Conservation (phyloP, 768 basidiomycete species). For the Tylopilus rubrobrunneus region DNA sequence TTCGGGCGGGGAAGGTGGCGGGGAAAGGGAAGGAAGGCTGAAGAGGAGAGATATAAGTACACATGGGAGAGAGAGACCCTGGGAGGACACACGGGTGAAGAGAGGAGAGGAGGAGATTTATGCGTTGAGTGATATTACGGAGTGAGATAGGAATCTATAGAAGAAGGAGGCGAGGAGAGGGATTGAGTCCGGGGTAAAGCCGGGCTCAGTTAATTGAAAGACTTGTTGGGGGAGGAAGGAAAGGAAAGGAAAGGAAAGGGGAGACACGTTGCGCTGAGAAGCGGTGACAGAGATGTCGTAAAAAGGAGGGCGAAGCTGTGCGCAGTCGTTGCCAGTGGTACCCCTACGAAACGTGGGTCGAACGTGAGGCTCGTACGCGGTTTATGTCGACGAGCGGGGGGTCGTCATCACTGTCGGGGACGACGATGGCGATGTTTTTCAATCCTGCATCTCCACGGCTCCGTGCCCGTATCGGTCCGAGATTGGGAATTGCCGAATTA, state of each 20-base stretch:
- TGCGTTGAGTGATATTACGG: conserved; percentile 22
- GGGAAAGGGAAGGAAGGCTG: conserved; percentile 16
- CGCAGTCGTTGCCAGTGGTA: neutral
- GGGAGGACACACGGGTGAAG: conserved; percentile 18
- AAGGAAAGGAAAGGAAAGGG: conserved; percentile 3
- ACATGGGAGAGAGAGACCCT: conserved; percentile 19
- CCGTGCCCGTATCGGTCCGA: conserved; percentile 27
- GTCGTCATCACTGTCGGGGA: conserved; percentile 1
- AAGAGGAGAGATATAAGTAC: conserved; percentile 28
- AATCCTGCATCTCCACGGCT: conserved; percentile 13
- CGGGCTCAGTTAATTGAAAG: conserved; percentile 24
- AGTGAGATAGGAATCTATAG: conserved; percentile 29
- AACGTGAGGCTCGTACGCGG: conserved; percentile 17
- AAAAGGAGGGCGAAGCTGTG: conserved; percentile 22
- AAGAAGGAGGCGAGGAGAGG: conserved; percentile 11
- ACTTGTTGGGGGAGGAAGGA: conserved; percentile 7
- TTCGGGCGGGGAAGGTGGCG: conserved; percentile 6
- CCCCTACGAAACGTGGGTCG: conserved; percentile 25
- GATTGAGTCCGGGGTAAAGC: conserved; percentile 30
- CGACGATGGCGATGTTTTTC: conserved; percentile 12
- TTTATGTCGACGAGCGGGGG: neutral
- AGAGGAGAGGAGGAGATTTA: conserved; percentile 16
- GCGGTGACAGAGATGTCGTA: conserved; percentile 23
- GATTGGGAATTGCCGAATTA: conserved; percentile 12
- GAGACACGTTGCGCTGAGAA: conserved; percentile 21